A percentile compares a stretch with the other conserved stretches of the same genome.
These are phyloP conservation scores for Trametes cubensis DNA, from an alignment of 768 basidiomycete species.

Conservation along the genomic window DNA sequence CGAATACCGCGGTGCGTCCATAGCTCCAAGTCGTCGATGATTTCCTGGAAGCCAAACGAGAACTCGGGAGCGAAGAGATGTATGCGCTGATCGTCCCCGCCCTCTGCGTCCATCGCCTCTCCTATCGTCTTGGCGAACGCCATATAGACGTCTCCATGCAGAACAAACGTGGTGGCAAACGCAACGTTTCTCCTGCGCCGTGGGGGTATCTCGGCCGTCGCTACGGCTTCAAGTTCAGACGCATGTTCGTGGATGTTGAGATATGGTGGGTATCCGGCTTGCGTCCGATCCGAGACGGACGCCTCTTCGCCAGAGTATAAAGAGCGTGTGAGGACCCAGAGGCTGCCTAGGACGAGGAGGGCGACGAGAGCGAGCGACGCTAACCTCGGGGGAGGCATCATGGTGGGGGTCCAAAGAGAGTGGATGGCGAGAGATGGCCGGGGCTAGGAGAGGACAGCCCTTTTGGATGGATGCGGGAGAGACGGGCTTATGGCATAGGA, in stretches of 20 bases:
- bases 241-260: neutral
- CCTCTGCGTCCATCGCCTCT: conserved; percentile 33
- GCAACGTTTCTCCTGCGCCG: conserved; percentile 34
- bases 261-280: conserved; percentile 5
- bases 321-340: conserved; percentile 14
- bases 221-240: neutral
- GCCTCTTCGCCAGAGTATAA: neutral
- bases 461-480: neutral
- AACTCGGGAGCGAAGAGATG: conserved; percentile 40
- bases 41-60: conserved; percentile 36
- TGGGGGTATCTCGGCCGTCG: neutral
- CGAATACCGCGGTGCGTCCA: conserved; percentile 34
- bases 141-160: conserved; percentile 45
- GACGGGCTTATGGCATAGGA: neutral
- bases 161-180: conserved; percentile 39
- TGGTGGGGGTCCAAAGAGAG: neutral
- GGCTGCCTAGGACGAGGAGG: neutral
- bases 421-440: conserved; percentile 4
- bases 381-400: neutral
- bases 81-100: conserved; percentile 23
- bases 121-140: conserved; percentile 39
- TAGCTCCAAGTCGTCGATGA: conserved; percentile 37
- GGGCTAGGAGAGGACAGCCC: neutral
- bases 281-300: neutral
- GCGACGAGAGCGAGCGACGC: conserved; percentile 4